Evolutionary conservation across 164 flowering plant species (phyloP).

Genomic region (Nymphaea colorata): DNA sequence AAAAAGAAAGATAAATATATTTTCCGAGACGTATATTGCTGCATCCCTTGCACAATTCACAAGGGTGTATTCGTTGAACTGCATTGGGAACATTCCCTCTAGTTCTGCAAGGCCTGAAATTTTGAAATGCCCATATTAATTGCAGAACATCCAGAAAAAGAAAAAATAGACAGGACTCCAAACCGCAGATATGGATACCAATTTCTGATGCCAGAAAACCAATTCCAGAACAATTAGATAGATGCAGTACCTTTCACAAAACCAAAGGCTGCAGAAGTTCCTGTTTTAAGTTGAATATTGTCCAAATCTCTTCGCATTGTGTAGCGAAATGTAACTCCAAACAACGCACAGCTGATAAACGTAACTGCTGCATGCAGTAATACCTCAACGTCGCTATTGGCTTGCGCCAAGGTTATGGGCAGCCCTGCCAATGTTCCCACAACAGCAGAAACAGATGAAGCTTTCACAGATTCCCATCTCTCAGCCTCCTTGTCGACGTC

Average conservation of each 20-base stretch:
- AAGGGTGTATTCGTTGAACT: conserved; percentile 42
- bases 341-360: conserved; percentile 69
- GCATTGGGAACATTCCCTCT: conserved; percentile 52
- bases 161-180: neutral
- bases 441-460: conserved; percentile 56
- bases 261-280: conserved; percentile 74
- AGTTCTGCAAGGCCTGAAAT: conserved; percentile 63
- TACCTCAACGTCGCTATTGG: conserved; percentile 28
- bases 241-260: conserved; percentile 61
- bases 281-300: conserved; percentile 73
- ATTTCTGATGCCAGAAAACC: neutral
- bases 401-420: conserved; percentile 56
- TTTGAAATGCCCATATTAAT: conserved; percentile 3
- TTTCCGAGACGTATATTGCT: conserved; percentile 45
- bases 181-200: neutral
- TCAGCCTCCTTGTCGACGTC: conserved; percentile 40
- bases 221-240: neutral
- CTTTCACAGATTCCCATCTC: conserved; percentile 74
- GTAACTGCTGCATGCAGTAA: conserved; percentile 54
- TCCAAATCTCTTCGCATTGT: conserved; percentile 78
- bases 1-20: conserved; percentile 49
- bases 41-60: conserved; percentile 51
- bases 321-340: conserved; percentile 82
- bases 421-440: conserved; percentile 71
- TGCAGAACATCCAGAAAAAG: neutral